Percentiles rank a stretch among this genome's conserved stretches.
These are phyloP conservation scores for Pisolithus albus DNA, from an alignment of 768 basidiomycete genomes.

Conservation along the genomic window DNA sequence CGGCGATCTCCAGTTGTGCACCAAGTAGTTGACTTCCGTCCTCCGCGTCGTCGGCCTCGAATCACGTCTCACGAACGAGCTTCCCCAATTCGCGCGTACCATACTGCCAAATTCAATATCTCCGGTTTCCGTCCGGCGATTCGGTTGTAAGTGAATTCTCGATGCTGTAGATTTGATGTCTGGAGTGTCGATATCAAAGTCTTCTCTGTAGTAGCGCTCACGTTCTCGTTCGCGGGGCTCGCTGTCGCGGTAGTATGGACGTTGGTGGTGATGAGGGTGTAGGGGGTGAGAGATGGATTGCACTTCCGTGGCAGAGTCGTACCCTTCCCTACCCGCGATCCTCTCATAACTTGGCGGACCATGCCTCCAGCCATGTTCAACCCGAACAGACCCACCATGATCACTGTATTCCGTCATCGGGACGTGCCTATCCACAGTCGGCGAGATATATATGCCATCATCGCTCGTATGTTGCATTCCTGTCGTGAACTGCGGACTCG, in stretches of 20 bases:
- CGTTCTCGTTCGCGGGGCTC: not conserved
- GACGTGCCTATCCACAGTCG: not conserved
- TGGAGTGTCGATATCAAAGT: constrained; percentile 20
- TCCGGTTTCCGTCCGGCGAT: constrained; percentile 19
- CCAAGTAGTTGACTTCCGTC: constrained; percentile 40
- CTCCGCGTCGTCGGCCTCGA: constrained; percentile 13
- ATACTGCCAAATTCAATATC: constrained; percentile 15
- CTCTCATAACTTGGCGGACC: constrained; percentile 25
- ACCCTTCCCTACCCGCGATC: constrained; percentile 16
- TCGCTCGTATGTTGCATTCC: constrained; percentile 12
- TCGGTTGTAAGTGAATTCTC: constrained; percentile 17
- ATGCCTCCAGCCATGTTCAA: constrained; percentile 9
- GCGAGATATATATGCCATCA: not conserved
- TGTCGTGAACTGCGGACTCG: not conserved
- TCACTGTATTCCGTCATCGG: not conserved
- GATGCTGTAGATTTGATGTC: not conserved
- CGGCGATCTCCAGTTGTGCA: constrained; percentile 63
- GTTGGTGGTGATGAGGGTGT: not conserved
- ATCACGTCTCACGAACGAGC: constrained; percentile 37
- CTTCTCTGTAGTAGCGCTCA: not conserved
- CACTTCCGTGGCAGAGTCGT: not conserved
- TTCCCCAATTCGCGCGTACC: constrained; percentile 30
- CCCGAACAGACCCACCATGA: not conserved
- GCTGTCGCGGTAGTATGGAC: not conserved
- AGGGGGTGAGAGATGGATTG: not conserved